Conservation (phyloP, 2,329 filamentous ascomycete genomes). For the Diaporthe sp. region DNA sequence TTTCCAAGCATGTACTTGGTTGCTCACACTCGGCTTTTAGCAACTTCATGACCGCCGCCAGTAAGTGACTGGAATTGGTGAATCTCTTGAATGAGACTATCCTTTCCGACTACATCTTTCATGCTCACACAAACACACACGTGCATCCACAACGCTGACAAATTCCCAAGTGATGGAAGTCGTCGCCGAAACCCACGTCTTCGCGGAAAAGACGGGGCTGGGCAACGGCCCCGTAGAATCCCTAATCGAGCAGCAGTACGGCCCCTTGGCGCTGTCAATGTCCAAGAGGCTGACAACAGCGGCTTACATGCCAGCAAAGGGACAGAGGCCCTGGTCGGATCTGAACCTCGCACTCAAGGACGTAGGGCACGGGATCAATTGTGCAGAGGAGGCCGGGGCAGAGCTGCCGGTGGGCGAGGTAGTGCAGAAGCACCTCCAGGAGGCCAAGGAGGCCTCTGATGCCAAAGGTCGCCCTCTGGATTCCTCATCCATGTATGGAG, state of each 20-base stretch:
- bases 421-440: slow-evolving; percentile 57
- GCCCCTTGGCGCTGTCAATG: slow-evolving; percentile 53
- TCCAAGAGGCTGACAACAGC: slow-evolving; percentile 55
- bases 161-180: slow-evolving; percentile 71
- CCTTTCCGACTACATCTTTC: not conserved
- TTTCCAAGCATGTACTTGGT: too few species aligned
- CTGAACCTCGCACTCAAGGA: slow-evolving; percentile 66
- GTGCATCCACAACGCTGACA: not conserved
- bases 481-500: slow-evolving; percentile 65
- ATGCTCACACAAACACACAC: not conserved
- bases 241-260: slow-evolving; percentile 58
- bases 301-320: slow-evolving; percentile 53
- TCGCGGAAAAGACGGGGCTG: slow-evolving; percentile 61
- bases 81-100: too few species aligned
- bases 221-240: slow-evolving; percentile 57
- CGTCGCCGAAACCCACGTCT: slow-evolving; percentile 63
- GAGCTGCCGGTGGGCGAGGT: slow-evolving; percentile 58
- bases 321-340: slow-evolving; percentile 60
- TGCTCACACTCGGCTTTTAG: slow-evolving; percentile 44
- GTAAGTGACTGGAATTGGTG: not conserved
- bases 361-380: slow-evolving; percentile 62
- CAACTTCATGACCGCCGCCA: slow-evolving; percentile 62
- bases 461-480: slow-evolving; percentile 56
- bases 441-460: slow-evolving; percentile 59
- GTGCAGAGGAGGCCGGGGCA: slow-evolving; percentile 56